Base-by-base conservation (phyloP, 1,284 basidiomycete species). In the Cryptococcus maquisensis region DNA sequence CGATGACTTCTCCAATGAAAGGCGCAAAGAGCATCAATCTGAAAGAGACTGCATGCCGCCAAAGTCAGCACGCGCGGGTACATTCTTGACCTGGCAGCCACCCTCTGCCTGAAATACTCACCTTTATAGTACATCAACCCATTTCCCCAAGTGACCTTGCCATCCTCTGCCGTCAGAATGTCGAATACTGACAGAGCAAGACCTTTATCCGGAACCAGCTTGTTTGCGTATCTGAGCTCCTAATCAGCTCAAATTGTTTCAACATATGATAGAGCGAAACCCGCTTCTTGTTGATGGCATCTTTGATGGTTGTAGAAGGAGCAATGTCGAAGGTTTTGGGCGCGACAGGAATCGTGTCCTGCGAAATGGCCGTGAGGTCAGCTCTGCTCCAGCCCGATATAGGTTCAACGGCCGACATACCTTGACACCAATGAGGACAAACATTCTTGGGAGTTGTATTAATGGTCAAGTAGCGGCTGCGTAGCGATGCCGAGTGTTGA, bases 121-220 rank as follows among this genome's bases (percentile, higher is more conserved):
- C 92, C 84, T 80, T 90, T 91, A 73, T 98, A 93, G 85, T 91
- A 98, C 67, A 95, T 79, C 70, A 86, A 86, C 0, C 95, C 95
- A 73, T 98, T 95, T 0, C 94, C 94, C 72, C 95, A 96, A 26
- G 92, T 82, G 10, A 98, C 86, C 60, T 88, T 92, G 2, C 95
- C 95, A 68, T 97, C 92, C 10, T 90, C 86, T 2, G 86, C 87
- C 61, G 89, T 83, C 0, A 86, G 80, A 23, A 98, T 78, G 72
- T 98, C 94, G 61, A 91, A 95, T 0, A 93, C 83, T 51, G 85
- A 87, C 52, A 98, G 83, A 65, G 90, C 93, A 16, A 98, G 81
- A 0, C 95, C 94, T 47, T 95, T 87, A 59, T 91, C 87, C 62
- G 91, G 88, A n/a, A 97, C 79, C 39, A 97, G 86, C 62, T 86